Percentiles rank a stretch among this genome's conserved stretches.
phyloP scores from a whole-genome alignment of 1,284 basidiomycete genomes.

The Malassezia sp. region DNA sequence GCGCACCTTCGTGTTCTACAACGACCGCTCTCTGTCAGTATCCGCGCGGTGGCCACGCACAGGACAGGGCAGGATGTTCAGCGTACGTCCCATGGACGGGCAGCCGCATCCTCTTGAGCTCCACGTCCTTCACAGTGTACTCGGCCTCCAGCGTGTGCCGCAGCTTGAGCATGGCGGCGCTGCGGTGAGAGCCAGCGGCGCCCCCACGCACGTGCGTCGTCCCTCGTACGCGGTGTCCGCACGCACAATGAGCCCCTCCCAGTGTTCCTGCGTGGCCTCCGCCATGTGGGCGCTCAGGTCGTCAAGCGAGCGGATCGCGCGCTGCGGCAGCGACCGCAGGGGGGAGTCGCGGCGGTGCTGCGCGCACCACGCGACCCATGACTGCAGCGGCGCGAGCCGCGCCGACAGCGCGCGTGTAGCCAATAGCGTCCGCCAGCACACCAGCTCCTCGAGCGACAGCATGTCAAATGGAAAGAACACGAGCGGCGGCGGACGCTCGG shows the following conservation, averaged over 20 bases:
- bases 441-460: conserved; percentile 25
- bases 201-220: conserved; percentile 21
- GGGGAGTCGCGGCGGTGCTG: conserved; percentile 3
- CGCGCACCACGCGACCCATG: conserved; percentile 12
- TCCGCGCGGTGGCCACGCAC: background rate
- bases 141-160: conserved; percentile 31
- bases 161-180: conserved; percentile 27
- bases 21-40: conserved; percentile 7
- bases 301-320: conserved; percentile 2
- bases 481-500: conserved; percentile 16
- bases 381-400: conserved; percentile 15
- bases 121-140: conserved; percentile 21
- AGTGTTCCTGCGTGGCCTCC: conserved; percentile 16
- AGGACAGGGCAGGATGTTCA: conserved; percentile 20
- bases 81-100: conserved; percentile 22
- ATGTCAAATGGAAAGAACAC: conserved; percentile 29
- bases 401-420: conserved; percentile 11
- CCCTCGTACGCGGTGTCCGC: conserved; percentile 26
- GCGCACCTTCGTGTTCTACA: conserved; percentile 22
- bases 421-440: conserved; percentile 14
- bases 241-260: conserved; percentile 32
- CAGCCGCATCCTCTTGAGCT: conserved; percentile 23
- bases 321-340: conserved; percentile 21
- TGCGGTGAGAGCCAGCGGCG: too few species aligned
- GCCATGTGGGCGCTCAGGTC: conserved; percentile 14